Conservation (phyloP, 2,329 filamentous ascomycete species). For the Neopestalotiopsis sp. region DNA sequence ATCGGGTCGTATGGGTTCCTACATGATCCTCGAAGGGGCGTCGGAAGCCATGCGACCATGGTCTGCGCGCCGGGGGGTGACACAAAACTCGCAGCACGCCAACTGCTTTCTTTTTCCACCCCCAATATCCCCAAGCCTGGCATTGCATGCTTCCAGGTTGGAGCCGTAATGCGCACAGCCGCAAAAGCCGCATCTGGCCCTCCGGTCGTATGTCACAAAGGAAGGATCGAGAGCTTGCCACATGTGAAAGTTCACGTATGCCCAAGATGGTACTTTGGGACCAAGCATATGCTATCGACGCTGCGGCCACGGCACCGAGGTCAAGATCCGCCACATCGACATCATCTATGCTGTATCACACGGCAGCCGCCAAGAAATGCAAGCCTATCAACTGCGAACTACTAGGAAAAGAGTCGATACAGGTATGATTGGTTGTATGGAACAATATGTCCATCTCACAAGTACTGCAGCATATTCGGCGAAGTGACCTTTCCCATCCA, state of each 20-base stretch:
- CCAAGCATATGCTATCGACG: neutral
- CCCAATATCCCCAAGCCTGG: neutral
- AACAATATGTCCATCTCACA: neutral
- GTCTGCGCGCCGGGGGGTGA: neutral
- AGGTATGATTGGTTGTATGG: neutral
- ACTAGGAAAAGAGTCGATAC: neutral
- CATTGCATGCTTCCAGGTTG: too few species aligned
- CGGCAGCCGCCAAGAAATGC: neutral
- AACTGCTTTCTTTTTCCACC: neutral
- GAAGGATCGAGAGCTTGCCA: neutral
- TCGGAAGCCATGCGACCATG: neutral
- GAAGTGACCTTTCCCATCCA: neutral
- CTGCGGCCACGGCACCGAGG: neutral
- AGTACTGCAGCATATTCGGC: neutral
- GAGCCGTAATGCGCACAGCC: neutral
- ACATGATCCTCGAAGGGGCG: neutral
- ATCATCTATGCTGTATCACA: neutral
- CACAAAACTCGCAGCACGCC: neutral
- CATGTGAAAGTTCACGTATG: neutral
- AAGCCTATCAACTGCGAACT: neutral
- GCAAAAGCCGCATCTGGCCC: neutral
- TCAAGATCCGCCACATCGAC: neutral
- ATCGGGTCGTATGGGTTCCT: neutral
- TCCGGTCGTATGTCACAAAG: neutral
- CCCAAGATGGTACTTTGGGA: neutral